Evolutionary conservation across 176 grass and related monocot species (phyloP), one percentile per base, ranked within the genome.

Genomic region (Paspalum notatum): DNA sequence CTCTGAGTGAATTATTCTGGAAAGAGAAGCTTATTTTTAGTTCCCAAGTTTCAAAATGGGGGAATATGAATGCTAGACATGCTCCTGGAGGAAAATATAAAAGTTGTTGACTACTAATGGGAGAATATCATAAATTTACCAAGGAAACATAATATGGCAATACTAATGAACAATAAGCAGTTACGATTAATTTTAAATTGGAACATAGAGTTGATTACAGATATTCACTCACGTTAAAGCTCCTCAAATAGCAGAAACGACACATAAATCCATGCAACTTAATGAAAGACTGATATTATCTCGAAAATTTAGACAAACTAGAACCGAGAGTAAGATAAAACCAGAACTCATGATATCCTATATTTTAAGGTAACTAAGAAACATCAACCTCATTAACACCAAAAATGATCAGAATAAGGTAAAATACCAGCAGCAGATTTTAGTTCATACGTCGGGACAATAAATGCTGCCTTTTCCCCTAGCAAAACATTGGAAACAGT

Each of bases 351-450:
- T 41, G 10, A 39, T 25, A 65, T 58, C 27, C 50, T 48, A 32
- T 37, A 47, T 58, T 56, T 59, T 71, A 67, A 73, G 26, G n/a
- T 59, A 70, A 89, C 56, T 77, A 59, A 78, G 39, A 55, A 86
- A 77, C 76, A 83, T 32, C 80, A 90, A 78, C 69, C 62, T 69
- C 75, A 77, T 43, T 38, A 81, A 92, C 79, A 83, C 56, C 83
- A 82, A 92, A 76, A 83, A 80, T 89, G 80, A 82, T 85, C 80
- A 83, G 94, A 90, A 90, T 83, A 82, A 86, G 84, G 85, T 91
- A 87, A 94, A 86, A 98, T 95, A 98, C 96, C 96, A 72, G 92
- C 92, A 89, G 92, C 92, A 88, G 96, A 98, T 93, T 98, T 98
- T 84, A 95, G 88, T 93, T 98, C 90, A 85, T 98, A 98, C 67